A percentile compares a stretch with the other conserved stretches of the same genome.
These are phyloP conservation scores for Cercospora sp. DNA, from an alignment of 2,329 filamentous ascomycete species.

Conservation along the genomic window DNA sequence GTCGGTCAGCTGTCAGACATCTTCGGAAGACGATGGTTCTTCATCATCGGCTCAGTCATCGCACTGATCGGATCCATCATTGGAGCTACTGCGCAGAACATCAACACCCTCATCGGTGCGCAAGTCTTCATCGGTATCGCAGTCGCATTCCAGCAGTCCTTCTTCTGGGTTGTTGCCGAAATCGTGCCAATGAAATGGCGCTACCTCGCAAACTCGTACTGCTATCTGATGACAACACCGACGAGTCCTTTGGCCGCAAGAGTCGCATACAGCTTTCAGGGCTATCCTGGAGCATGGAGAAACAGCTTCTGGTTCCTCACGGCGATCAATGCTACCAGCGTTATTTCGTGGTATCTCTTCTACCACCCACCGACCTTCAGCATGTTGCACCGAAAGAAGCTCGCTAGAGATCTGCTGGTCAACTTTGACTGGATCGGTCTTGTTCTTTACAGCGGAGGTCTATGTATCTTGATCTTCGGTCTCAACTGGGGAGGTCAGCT, in stretches of 20 bases:
- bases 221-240: slow-evolving; percentile 31
- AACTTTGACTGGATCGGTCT: slow-evolving; percentile 35
- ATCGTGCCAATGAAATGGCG: slow-evolving; percentile 40
- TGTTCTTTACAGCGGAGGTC: slow-evolving; percentile 29
- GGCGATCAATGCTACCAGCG: slow-evolving; percentile 38
- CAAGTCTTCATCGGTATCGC: slow-evolving; percentile 42
- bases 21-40: slow-evolving; percentile 41
- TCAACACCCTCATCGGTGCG: slow-evolving; percentile 33
- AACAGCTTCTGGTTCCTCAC: slow-evolving; percentile 33
- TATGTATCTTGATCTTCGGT: slow-evolving; percentile 32
- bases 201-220: slow-evolving; percentile 32
- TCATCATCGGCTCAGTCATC: slow-evolving; percentile 40
- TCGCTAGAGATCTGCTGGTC: slow-evolving; percentile 28
- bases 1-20: slow-evolving; percentile 43
- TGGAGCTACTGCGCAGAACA: slow-evolving; percentile 33
- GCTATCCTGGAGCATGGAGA: slow-evolving; percentile 28
- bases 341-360: slow-evolving; percentile 37
- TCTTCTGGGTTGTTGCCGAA: slow-evolving; percentile 43
- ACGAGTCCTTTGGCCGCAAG: slow-evolving; percentile 30
- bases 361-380: slow-evolving; percentile 38
- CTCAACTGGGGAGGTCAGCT: slow-evolving; percentile 36
- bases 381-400: slow-evolving; percentile 32
- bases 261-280: slow-evolving; percentile 29
- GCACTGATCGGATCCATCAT: slow-evolving; percentile 41
- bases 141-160: slow-evolving; percentile 43